These are phyloP conservation scores for Rhinocladiella similis DNA, from an alignment of 2,329 filamentous ascomycete species.

Conservation along the genomic window DNA sequence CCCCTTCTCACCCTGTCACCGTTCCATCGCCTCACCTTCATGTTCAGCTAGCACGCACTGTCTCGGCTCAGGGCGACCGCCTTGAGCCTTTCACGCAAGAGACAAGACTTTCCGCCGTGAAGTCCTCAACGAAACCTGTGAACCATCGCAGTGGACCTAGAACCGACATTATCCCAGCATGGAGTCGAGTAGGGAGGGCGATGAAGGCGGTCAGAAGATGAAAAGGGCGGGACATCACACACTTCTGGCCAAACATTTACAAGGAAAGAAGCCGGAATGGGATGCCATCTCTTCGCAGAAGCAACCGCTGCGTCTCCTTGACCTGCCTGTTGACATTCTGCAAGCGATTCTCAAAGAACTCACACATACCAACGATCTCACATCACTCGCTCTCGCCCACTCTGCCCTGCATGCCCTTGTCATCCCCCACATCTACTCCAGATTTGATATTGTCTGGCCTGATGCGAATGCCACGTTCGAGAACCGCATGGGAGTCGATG, in stretches of 20 bases:
- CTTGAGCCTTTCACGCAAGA: constrained; percentile 16
- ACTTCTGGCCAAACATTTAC: constrained; percentile 25
- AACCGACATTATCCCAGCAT: constrained; percentile 6
- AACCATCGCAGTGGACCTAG: neutral
- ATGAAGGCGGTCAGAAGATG: constrained; percentile 10
- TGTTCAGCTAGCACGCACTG: constrained; percentile 19
- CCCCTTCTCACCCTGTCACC: constrained; percentile 2
- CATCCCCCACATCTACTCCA: constrained; percentile 77
- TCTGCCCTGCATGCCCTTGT: constrained; percentile 74
- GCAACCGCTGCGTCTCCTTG: constrained; percentile 65
- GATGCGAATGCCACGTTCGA: constrained; percentile 65
- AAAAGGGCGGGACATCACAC: constrained; percentile 4
- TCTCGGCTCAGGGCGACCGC: constrained; percentile 22
- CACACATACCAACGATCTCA: constrained; percentile 79
- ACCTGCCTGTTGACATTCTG: constrained; percentile 75
- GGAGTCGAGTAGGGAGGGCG: constrained; percentile 13
- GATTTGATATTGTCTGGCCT: constrained; percentile 87
- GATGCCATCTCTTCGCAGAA: constrained; percentile 41
- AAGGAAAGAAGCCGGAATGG: constrained; percentile 28
- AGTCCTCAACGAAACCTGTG: no score
- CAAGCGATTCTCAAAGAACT: constrained; percentile 79
- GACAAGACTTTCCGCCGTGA: neutral
- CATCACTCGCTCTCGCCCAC: constrained; percentile 73
- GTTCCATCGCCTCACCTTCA: constrained; percentile 9
- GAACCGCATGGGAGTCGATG: constrained; percentile 73